Conservation (phyloP, 2,329 filamentous ascomycete species). For the Penicillium thymicola region DNA sequence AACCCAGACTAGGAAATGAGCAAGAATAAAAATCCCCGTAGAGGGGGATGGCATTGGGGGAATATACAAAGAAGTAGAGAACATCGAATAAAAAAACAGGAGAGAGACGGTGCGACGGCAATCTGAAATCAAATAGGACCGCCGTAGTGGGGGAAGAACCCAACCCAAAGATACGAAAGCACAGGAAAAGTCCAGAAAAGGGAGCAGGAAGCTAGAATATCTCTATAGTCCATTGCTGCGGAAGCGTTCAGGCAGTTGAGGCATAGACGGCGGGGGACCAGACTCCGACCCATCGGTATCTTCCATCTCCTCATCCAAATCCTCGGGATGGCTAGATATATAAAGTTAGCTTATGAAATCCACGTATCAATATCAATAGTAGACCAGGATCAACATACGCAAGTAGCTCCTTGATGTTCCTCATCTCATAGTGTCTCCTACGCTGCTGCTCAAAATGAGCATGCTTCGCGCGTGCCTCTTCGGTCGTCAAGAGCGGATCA, state of each 20-base stretch:
- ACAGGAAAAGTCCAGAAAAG: not conserved
- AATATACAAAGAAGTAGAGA: slow-evolving; percentile 8
- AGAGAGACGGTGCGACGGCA: not conserved
- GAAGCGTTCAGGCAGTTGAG: slow-evolving; percentile 33
- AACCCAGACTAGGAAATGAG: not conserved
- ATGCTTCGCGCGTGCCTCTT: slow-evolving; percentile 86
- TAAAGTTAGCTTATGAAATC: slow-evolving; percentile 7
- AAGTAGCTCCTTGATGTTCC: slow-evolving; percentile 81
- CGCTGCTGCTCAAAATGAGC: slow-evolving; percentile 83
- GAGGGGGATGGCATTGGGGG: slow-evolving; percentile 9
- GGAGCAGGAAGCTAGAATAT: not conserved
- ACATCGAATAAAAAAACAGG: not conserved
- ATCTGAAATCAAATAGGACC: not conserved
- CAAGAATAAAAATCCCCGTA: not conserved
- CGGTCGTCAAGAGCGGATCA: slow-evolving; percentile 54
- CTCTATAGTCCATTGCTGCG: slow-evolving; percentile 23
- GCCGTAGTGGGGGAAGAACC: not conserved
- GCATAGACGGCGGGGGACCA: slow-evolving; percentile 29
- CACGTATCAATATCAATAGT: not conserved
- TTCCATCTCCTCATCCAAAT: slow-evolving; percentile 55
- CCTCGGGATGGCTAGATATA: slow-evolving; percentile 57
- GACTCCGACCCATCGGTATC: slow-evolving; percentile 41
- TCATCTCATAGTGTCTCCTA: slow-evolving; percentile 99
- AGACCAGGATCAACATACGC: slow-evolving; percentile 53
- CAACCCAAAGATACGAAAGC: not conserved